phyloP scores from a whole-genome alignment of 73 alveolate genomes.

The Tetrahymena malaccensis region DNA sequence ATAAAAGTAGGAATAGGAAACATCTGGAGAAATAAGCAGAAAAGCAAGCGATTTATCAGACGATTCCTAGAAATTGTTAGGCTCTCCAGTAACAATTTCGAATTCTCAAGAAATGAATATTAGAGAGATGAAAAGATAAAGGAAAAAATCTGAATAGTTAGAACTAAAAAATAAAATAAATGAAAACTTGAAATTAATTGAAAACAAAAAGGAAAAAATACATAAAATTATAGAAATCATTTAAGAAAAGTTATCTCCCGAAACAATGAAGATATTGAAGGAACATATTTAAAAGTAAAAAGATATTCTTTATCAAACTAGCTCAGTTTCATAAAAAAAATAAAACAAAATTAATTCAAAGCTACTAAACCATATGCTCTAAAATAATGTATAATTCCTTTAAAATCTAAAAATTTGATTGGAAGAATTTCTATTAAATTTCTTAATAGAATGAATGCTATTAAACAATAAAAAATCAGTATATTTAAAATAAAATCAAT shows the following conservation, averaged over 20 bases:
- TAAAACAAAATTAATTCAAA: not conserved
- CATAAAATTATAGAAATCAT: not conserved
- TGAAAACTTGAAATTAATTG: not conserved
- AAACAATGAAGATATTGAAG: not conserved
- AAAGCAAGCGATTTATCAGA: not conserved
- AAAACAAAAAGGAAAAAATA: not conserved
- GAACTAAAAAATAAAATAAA: not conserved
- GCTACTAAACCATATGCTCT: not conserved
- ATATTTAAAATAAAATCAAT: not conserved
- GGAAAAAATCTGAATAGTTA: not conserved
- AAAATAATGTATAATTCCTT: not conserved
- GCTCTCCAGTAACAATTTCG: not conserved
- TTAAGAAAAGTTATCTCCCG: not conserved
- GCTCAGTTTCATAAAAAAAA: not conserved
- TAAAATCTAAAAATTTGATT: not conserved
- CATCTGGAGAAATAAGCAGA: not conserved
- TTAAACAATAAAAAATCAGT: not conserved
- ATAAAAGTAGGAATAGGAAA: not conserved
- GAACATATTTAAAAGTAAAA: not conserved
- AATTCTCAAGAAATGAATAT: not conserved
- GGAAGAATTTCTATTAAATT: not conserved
- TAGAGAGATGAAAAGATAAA: not conserved
- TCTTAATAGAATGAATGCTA: not conserved
- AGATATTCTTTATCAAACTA: not conserved
- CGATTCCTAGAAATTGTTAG: not conserved